Percentiles rank a stretch among this genome's conserved stretches.
Evolutionary conservation across 495 filamentous ascomycete species (phyloP).

Genomic region (Talaromyces adpressus): DNA sequence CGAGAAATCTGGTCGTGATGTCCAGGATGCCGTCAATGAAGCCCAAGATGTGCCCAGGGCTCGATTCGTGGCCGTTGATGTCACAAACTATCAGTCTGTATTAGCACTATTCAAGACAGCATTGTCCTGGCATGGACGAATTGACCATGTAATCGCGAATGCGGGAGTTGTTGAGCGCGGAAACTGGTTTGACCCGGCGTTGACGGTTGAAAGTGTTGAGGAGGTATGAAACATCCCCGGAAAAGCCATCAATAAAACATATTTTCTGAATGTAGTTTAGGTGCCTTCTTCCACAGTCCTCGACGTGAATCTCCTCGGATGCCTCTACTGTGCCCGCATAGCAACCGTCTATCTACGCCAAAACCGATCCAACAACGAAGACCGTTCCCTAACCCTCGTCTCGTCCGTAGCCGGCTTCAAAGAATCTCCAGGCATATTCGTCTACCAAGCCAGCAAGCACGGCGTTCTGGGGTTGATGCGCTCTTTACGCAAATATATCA

Average conservation of each 20-base stretch:
- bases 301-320: not conserved
- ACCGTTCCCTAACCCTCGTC: constrained; percentile 42
- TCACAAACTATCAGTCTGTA: not conserved
- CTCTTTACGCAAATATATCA: not conserved
- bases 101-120: not conserved
- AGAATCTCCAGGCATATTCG: constrained; percentile 36
- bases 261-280: not conserved
- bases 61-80: not conserved
- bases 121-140: not conserved
- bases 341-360: not conserved
- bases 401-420: constrained; percentile 40
- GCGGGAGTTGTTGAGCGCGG: not conserved
- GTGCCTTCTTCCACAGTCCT: not conserved
- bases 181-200: not conserved
- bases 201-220: not conserved
- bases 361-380: constrained; percentile 4
- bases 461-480: not conserved
- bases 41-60: not conserved
- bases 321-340: not conserved
- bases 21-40: not conserved
- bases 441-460: constrained; percentile 32
- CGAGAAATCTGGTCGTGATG: not conserved
- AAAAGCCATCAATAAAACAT: not conserved
- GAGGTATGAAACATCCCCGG: not conserved
- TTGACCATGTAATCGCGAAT: not conserved